Percentiles rank a stretch among this genome's conserved stretches.
phyloP scores from a whole-genome alignment of 495 filamentous ascomycete genomes.

The Penicillium roqueforti region DNA sequence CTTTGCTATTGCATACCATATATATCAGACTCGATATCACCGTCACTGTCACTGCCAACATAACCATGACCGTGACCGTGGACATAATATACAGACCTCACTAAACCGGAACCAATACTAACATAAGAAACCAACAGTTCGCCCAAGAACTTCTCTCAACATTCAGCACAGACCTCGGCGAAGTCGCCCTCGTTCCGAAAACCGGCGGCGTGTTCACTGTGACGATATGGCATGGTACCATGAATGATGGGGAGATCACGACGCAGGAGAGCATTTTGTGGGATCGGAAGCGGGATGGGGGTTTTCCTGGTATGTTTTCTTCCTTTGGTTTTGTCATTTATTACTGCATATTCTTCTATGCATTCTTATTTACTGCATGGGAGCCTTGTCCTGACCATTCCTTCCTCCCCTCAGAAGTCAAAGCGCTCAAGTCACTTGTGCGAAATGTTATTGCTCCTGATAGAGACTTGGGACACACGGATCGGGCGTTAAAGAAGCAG shows the following conservation, averaged over 20 bases:
- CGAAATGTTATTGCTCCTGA: constrained; percentile 76
- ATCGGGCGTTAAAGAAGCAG: constrained; percentile 45
- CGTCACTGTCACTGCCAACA: not conserved
- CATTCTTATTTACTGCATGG: not conserved
- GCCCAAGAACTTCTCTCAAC: constrained; percentile 98
- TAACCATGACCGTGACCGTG: not conserved
- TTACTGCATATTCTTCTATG: constrained; percentile 2
- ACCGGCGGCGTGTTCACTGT: constrained; percentile 84
- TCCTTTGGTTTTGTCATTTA: not conserved
- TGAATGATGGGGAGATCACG: constrained; percentile 3
- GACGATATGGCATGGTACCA: constrained; percentile 47
- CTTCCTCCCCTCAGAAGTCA: constrained; percentile 55
- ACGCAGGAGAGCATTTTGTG: constrained; percentile 59
- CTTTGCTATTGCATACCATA: not conserved
- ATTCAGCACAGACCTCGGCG: constrained; percentile 78
- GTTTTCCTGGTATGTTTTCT: constrained; percentile 72
- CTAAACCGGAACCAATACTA: not conserved
- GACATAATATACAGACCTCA: not conserved
- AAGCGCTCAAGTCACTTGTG: constrained; percentile 84
- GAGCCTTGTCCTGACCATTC: constrained; percentile 4
- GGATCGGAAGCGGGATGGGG: constrained; percentile 84
- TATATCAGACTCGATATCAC: not conserved
- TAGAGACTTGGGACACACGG: constrained; percentile 78
- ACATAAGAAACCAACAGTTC: constrained; percentile 50
- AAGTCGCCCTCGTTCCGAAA: constrained; percentile 81